These are phyloP conservation scores for Pascua sp. DNA, from an alignment of 1,284 basidiomycete genomes.

Conservation along the genomic window DNA sequence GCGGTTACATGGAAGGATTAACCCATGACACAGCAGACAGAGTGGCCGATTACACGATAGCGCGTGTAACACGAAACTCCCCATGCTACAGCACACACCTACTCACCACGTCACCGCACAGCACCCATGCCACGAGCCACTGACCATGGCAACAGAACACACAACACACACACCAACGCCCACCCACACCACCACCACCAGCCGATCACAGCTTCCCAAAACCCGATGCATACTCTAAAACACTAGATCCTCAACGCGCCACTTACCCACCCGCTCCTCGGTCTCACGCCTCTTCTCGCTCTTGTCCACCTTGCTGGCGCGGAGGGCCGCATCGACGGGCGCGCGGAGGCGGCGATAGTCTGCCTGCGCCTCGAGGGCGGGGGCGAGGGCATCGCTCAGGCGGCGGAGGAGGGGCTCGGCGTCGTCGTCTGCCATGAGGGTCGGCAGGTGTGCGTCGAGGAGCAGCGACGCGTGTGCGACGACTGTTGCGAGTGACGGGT, in stretches of 20 bases:
- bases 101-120: too few species aligned
- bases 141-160: too few species aligned
- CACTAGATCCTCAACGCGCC: constrained; percentile 44
- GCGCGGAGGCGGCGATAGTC: constrained; percentile 40
- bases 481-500: constrained; percentile 11
- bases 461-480: constrained; percentile 38
- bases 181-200: too few species aligned
- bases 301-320: constrained; percentile 24
- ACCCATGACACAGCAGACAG: too few species aligned
- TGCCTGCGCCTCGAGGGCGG: constrained; percentile 37
- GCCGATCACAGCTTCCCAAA: background rate
- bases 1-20: too few species aligned
- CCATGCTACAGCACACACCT: too few species aligned
- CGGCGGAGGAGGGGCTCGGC: constrained; percentile 28
- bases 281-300: constrained; percentile 17
- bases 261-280: constrained; percentile 42
- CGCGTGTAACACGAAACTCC: too few species aligned
- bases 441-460: constrained; percentile 48
- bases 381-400: constrained; percentile 31
- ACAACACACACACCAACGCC: too few species aligned
- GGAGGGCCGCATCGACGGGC: constrained; percentile 44
- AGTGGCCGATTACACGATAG: too few species aligned
- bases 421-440: constrained; percentile 32
- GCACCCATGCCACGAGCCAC: too few species aligned
- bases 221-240: constrained; percentile 23